These are phyloP conservation scores for Chondrus crispus DNA, from an alignment of 23 red algal genomes.

Conservation along the genomic window DNA sequence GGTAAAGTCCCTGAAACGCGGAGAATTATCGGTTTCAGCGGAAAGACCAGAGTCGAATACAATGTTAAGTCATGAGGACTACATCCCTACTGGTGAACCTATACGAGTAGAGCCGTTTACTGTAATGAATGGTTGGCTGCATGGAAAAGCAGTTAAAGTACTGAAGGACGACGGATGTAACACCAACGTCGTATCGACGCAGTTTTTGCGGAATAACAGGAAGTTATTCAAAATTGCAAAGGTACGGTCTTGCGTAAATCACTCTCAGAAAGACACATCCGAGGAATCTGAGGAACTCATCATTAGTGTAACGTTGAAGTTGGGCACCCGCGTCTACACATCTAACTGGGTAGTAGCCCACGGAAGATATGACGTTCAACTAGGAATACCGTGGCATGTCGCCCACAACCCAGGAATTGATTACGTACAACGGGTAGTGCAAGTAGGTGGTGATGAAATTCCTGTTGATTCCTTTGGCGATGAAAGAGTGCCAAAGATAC, in stretches of 20 bases:
- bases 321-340: neutral
- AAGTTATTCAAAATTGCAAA: neutral
- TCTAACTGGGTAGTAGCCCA: neutral
- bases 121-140: neutral
- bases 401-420: neutral
- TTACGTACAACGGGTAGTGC: neutral
- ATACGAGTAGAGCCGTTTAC: neutral
- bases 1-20: neutral
- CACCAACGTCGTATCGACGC: neutral
- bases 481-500: neutral
- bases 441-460: neutral
- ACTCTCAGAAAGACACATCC: neutral
- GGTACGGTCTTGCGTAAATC: neutral
- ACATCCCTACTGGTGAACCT: slow-evolving; percentile 21
- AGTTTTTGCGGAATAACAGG: neutral
- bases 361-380: neutral
- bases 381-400: neutral
- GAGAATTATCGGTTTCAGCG: neutral
- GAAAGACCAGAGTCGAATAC: neutral
- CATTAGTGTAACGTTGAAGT: neutral
- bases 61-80: neutral
- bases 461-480: neutral
- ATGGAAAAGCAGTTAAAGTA: slow-evolving; percentile 10
- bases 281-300: neutral
- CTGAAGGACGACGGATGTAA: slow-evolving; percentile 15